phyloP scores from a whole-genome alignment of 345 rosid species.

The Erysimum cheiranthoides region DNA sequence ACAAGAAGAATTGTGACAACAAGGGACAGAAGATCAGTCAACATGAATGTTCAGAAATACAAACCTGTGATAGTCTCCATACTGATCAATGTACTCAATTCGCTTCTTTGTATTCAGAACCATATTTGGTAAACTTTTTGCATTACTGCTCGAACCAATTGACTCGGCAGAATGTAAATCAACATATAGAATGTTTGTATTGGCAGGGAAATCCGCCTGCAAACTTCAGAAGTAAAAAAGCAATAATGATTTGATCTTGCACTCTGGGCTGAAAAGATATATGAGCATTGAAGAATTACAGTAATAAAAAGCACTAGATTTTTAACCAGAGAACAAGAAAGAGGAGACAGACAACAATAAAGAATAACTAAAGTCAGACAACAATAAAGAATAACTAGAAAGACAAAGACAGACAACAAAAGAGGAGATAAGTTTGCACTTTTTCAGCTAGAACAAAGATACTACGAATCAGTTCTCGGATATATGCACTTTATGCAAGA shows the following conservation, averaged over 20 bases:
- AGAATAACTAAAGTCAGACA: neutral
- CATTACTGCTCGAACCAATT: constrained; percentile 66
- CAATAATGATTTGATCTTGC: neutral
- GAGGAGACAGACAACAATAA: neutral
- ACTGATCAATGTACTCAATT: constrained; percentile 62
- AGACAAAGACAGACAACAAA: constrained; percentile 8
- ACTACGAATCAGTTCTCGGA: neutral
- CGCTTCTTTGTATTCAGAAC: constrained; percentile 80
- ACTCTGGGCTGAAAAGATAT: constrained; percentile 10
- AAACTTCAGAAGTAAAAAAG: constrained; percentile 55
- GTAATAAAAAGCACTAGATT: constrained; percentile 1
- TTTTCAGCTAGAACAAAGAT: constrained; percentile 7
- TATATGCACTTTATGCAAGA: constrained; percentile 16
- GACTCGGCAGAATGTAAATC: constrained; percentile 71
- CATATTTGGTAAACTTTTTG: constrained; percentile 82
- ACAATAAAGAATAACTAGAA: neutral
- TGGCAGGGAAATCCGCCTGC: constrained; percentile 86
- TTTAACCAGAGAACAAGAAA: constrained; percentile 13
- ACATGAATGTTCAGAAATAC: constrained; percentile 30
- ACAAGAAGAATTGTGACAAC: constrained; percentile 10
- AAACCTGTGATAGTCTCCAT: constrained; percentile 77
- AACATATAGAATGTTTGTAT: constrained; percentile 89
- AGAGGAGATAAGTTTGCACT: neutral
- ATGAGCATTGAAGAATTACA: neutral
- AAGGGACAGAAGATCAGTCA: constrained; percentile 11